Evolutionary conservation across 331 rosid species (phyloP), one percentile per base, ranked within the genome.

Genomic region (Quercus lobata): DNA sequence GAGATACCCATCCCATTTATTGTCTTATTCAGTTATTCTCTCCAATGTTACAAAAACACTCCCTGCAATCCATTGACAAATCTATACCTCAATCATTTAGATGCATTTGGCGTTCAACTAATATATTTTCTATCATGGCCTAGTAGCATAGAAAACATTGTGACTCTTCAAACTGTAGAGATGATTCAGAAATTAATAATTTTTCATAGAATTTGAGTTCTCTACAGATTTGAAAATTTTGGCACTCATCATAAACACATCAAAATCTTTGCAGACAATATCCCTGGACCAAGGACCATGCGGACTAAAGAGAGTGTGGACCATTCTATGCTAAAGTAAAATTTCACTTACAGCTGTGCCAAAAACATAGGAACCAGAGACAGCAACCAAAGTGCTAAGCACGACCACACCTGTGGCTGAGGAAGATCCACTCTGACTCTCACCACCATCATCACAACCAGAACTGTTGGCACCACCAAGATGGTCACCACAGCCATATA

Each of bases 351-450:
- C 97, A 7, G 97, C 97, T 18, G 93, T 81, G 1, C 97, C 97
- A 76, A 94, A 94, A 63, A 91, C 94, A 75, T 84, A 92, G 79
- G 97, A 91, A 46, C 98, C 97, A 46, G 78, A 83, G 71, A 94
- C 93, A 41, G 97, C 89, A 46, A 88, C 90, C 57, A 88, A 75
- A 49, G 94, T 88, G 84, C 75, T 87, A 56, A 94, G 52, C 12
- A 82, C 79, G 74, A 92, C 85, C 82, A 78, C 49, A 16, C 76
- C 9, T 6, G 89, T 87, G 1, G 85, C 65, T 4, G 94, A 83
- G 72, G 74, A 78, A 53, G 84, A 18, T 61, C 44, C 60, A 21
- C 4, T 73, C 0, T 57, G 75, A 22, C 34, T 56, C 32, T 68
- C 57, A 25, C 16, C 74, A 1, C 18, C 77, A 29, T 12, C 41